Percentiles rank a stretch among this genome's conserved stretches.
These are phyloP conservation scores for Silene conica DNA, from an alignment of 148 eudicot species.

Conservation along the genomic window DNA sequence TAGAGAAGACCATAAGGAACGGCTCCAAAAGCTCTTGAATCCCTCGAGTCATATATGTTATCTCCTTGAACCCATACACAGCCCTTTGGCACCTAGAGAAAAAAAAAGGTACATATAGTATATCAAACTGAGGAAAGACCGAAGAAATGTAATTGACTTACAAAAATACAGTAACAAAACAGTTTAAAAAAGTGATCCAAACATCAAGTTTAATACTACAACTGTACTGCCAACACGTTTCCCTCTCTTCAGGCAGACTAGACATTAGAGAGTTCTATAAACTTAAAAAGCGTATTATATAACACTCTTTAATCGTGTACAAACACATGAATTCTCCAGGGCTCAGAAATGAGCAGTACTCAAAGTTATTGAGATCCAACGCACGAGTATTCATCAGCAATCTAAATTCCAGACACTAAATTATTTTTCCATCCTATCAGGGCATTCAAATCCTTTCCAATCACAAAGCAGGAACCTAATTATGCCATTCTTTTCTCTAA, in stretches of 20 bases:
- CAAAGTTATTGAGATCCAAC: no score
- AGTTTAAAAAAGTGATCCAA: not conserved
- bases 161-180: not conserved
- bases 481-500: no score
- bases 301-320: not conserved
- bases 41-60: constrained; percentile 49
- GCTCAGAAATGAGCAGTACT: no score
- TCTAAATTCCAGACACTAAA: not conserved
- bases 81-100: constrained; percentile 73
- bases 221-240: no score
- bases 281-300: not conserved
- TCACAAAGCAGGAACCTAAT: no score
- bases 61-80: constrained; percentile 88
- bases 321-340: not conserved
- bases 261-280: not conserved
- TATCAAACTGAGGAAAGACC: not conserved
- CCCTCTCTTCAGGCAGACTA: not conserved
- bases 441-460: no score
- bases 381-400: no score
- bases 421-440: no score
- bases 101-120: not conserved
- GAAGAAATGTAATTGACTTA: not conserved
- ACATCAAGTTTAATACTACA: not conserved
- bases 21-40: constrained; percentile 75
- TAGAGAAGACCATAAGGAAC: constrained; percentile 63